Conservation (phyloP, 2,329 filamentous ascomycete species). For the Xylaria multiplex region DNA sequence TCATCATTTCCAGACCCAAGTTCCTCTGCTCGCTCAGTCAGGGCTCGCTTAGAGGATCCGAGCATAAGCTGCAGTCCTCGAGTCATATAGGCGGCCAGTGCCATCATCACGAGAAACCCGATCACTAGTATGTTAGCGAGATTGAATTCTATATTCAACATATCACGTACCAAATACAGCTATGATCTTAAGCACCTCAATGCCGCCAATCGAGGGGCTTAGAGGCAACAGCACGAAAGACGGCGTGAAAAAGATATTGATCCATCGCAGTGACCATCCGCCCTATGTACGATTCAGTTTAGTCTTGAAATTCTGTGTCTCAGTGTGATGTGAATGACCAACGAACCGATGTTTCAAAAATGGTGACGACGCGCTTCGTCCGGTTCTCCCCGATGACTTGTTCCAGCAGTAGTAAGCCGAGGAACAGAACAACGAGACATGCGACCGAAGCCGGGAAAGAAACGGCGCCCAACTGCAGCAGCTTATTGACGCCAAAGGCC, state of each 20-base stretch:
- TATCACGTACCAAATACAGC: conserved; percentile 63
- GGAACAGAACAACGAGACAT: conserved; percentile 65
- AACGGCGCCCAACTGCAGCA: conserved; percentile 58
- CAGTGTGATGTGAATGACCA: conserved; percentile 19
- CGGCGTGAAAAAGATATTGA: conserved; percentile 68
- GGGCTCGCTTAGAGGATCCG: conserved; percentile 61
- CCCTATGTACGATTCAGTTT: conserved; percentile 55
- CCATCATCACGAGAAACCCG: conserved; percentile 24
- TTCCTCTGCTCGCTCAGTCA: conserved; percentile 59
- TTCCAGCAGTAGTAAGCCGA: conserved; percentile 60
- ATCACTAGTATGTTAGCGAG: conserved; percentile 57
- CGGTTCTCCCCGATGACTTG: conserved; percentile 58
- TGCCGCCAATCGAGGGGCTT: conserved; percentile 62
- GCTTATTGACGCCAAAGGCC: conserved; percentile 57
- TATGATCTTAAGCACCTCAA: conserved; percentile 68
- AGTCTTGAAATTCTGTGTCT: conserved; percentile 2
- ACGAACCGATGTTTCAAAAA: conserved; percentile 65
- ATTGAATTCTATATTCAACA: not conserved
- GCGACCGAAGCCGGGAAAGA: conserved; percentile 70
- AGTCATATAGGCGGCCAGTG: conserved; percentile 51
- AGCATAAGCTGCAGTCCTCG: conserved; percentile 62
- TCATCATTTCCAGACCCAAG: conserved; percentile 56
- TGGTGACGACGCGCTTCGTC: conserved; percentile 58
- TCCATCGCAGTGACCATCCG: conserved; percentile 67
- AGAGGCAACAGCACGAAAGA: conserved; percentile 68